A percentile compares a stretch with the other conserved stretches of the same genome.
Conservation (phyloP, 2,329 filamentous ascomycete genomes). For the Botryotinia globosa region DNA sequence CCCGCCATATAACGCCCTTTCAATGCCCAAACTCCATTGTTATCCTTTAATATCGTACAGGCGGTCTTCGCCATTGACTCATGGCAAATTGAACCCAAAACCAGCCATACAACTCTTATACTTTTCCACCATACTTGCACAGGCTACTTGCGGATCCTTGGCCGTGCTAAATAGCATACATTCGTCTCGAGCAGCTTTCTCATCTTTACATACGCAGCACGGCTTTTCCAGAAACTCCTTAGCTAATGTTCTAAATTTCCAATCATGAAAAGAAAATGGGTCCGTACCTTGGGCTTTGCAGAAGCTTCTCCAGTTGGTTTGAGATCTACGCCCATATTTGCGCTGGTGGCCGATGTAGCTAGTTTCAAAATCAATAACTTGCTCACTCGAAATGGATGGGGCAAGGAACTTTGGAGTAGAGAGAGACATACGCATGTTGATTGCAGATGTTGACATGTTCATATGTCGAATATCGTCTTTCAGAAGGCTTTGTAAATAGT, state of each 20-base stretch:
- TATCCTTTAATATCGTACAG: slow-evolving; percentile 14
- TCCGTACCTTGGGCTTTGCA: slow-evolving; percentile 32
- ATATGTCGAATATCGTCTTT: slow-evolving; percentile 23
- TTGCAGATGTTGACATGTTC: slow-evolving; percentile 34
- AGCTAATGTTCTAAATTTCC: slow-evolving; percentile 2
- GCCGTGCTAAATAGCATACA: slow-evolving; percentile 97
- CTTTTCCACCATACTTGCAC: slow-evolving; percentile 75
- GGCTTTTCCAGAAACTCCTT: slow-evolving; percentile 54
- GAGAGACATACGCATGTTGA: slow-evolving; percentile 34
- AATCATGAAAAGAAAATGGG: neutral
- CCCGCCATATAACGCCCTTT: slow-evolving; percentile 24
- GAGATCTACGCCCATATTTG: slow-evolving; percentile 32
- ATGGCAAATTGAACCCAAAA: slow-evolving; percentile 72
- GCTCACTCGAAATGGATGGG: neutral
- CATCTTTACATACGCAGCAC: slow-evolving; percentile 95
- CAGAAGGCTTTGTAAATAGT: slow-evolving; percentile 28
- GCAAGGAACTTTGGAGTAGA: neutral
- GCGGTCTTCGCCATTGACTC: neutral
- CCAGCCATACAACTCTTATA: slow-evolving; percentile 92
- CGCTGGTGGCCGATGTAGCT: slow-evolving; percentile 30
- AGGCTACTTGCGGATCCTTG: slow-evolving; percentile 78
- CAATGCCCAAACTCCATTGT: slow-evolving; percentile 30
- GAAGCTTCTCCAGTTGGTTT: slow-evolving; percentile 32
- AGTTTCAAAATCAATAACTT: slow-evolving; percentile 26
- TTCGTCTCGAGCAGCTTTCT: slow-evolving; percentile 90